These are phyloP conservation scores for Salvia rosmarinus DNA, from an alignment of 257 asterid genomes.

Conservation along the genomic window DNA sequence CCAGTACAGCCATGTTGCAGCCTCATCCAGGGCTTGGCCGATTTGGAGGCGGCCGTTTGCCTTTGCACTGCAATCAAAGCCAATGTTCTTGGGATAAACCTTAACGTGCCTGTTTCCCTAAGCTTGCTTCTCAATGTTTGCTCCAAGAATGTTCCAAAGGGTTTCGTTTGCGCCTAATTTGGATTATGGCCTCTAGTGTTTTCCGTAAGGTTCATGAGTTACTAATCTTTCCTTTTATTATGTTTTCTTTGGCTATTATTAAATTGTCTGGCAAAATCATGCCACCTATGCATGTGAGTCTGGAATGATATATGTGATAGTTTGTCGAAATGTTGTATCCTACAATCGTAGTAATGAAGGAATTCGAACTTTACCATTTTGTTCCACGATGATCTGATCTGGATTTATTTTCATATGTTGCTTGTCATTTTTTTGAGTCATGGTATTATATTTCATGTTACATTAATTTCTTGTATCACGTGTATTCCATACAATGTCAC, in stretches of 20 bases:
- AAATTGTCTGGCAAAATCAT: no score
- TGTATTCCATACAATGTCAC: no score
- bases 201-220: not conserved
- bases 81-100: slow-evolving; percentile 4
- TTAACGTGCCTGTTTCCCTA: not conserved
- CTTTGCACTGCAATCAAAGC: slow-evolving; percentile 15
- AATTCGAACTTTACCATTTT: no score
- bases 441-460: no score
- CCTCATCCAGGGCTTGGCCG: slow-evolving; percentile 11
- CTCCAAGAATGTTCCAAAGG: slow-evolving; percentile 18
- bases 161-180: slow-evolving; percentile 31
- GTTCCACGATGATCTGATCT: no score
- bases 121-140: slow-evolving; percentile 8
- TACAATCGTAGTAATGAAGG: not conserved
- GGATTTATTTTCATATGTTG: no score
- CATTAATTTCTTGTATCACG: no score
- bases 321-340: not conserved
- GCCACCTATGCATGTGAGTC: not conserved
- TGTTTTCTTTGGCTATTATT: not conserved
- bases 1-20: slow-evolving; percentile 31
- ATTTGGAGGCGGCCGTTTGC: slow-evolving; percentile 16
- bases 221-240: not conserved
- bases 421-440: no score
- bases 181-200: not conserved
- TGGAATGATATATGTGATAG: not conserved